phyloP scores from a whole-genome alignment of 2,329 filamentous ascomycete genomes.

The Cercospora janseana region DNA sequence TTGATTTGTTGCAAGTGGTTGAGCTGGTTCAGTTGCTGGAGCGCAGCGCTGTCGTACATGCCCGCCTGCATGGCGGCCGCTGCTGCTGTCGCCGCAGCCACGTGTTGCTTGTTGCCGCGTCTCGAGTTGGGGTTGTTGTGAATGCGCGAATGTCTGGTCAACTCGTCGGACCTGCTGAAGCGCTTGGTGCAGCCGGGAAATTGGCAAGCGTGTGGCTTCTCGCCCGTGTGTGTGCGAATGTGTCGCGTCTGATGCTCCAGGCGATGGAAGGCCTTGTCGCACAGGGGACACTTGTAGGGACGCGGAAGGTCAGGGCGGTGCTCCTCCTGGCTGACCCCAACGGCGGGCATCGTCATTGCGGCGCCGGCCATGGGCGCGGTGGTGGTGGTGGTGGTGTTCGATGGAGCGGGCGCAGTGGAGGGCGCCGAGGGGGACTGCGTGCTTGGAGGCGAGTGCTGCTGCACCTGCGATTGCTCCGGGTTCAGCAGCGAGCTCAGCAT shows the following conservation, averaged over 20 bases:
- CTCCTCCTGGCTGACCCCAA: constrained; percentile 59
- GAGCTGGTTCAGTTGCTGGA: constrained; percentile 53
- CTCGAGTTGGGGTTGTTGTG: constrained; percentile 98
- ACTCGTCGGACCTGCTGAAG: constrained; percentile 92
- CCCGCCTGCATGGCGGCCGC: constrained; percentile 52
- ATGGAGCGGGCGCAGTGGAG: constrained; percentile 4
- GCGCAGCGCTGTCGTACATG: constrained; percentile 51
- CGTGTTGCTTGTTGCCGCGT: constrained; percentile 80
- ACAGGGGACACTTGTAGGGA: constrained; percentile 97
- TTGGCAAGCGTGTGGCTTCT: constrained; percentile 95
- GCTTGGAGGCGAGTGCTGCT: constrained; percentile 17
- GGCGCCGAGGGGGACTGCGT: constrained; percentile 10
- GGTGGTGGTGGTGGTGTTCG: constrained; percentile 13
- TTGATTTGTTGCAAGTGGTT: constrained; percentile 72
- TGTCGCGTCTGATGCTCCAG: constrained; percentile 90
- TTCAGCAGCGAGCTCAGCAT: constrained; percentile 37
- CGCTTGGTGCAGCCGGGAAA: constrained; percentile 96
- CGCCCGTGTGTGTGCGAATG: constrained; percentile 94
- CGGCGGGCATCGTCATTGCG: constrained; percentile 45
- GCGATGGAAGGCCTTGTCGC: constrained; percentile 97
- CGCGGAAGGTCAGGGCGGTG: constrained; percentile 82
- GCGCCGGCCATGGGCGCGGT: constrained; percentile 41
- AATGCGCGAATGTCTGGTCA: constrained; percentile 95
- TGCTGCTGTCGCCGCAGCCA: constrained; percentile 57
- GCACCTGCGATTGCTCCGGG: constrained; percentile 30